phyloP scores from a whole-genome alignment of 1,284 basidiomycete species.

The Fomitopsis palustris region DNA sequence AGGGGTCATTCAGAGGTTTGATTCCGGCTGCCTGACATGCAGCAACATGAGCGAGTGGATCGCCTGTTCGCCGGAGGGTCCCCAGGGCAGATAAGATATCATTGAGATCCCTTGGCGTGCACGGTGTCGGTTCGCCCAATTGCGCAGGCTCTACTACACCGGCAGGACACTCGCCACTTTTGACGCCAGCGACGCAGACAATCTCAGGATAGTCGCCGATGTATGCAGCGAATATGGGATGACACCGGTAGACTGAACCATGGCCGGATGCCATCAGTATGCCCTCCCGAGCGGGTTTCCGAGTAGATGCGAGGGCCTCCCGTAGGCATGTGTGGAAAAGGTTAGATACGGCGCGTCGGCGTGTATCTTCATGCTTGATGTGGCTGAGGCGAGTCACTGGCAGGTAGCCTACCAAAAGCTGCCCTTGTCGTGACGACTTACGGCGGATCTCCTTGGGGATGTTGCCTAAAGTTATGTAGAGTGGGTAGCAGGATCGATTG shows the following conservation, averaged over 20 bases:
- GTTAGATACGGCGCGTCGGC: conserved; percentile 3
- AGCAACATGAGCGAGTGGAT: neutral
- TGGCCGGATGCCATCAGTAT: conserved; percentile 14
- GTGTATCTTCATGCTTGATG: conserved; percentile 12
- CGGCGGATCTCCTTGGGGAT: conserved; percentile 8
- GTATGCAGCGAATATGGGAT: conserved; percentile 19
- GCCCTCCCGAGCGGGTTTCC: conserved; percentile 12
- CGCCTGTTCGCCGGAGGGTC: neutral
- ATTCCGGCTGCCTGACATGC: neutral
- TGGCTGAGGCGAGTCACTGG: conserved; percentile 29
- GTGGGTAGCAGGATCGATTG: conserved; percentile 37
- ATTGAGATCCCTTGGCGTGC: neutral
- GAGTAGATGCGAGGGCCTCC: conserved; percentile 11
- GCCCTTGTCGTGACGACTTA: conserved; percentile 29
- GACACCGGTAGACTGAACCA: conserved; percentile 10
- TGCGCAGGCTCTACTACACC: neutral
- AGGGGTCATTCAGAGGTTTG: conserved; percentile 24
- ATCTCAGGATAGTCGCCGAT: conserved; percentile 26
- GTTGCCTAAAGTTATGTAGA: conserved; percentile 42
- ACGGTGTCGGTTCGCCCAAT: neutral
- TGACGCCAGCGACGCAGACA: conserved; percentile 10
- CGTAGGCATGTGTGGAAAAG: conserved; percentile 24
- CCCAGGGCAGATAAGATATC: neutral
- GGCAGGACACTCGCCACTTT: conserved; percentile 4
- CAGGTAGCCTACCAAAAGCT: conserved; percentile 35